Base-by-base conservation (phyloP, 371 early-diverging fungal species). In the Mortierella sp. region DNA sequence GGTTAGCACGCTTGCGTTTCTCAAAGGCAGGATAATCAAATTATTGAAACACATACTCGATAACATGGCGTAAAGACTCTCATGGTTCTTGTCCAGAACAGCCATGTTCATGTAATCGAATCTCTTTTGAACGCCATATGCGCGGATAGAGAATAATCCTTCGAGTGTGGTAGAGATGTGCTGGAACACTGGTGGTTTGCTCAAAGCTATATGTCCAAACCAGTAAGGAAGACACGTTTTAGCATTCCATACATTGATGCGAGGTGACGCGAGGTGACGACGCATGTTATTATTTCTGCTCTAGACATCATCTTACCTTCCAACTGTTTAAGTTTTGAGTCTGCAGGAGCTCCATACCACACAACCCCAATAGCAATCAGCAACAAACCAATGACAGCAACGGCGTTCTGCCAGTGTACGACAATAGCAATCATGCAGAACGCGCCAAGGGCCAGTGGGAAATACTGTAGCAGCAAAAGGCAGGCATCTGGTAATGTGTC, bases 401-500 rank as follows among this genome's bases (percentile, higher is more conserved):
- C 82, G 70, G 82, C 83, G 31, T 78, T 80, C 34, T 73, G 73
- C 82, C 82, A 86, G n/a, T 82, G 85, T 6, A 88, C 76, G 23
- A 86, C 60, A 40, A 68, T 55, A 8, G 83, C 79, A 47, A 77
- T 82, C 37, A 89, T 60, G 31, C 86, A 22, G 58, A 87, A 72
- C 0, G 85, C 83, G 31, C 89, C 85, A 4, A 88, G 60, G 3
- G 82, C 82, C 42, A 86, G 63, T 15, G 86, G 83, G 26, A 85
- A 66, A 68, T 83, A 87, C 40, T 77, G 81, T 12, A 90, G 76
- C 34, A 85, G 59, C 56, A 58, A 22, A 10, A 75, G 37, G 4
- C 61, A 54, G 8, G 66, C 60, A 64, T 89, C 88, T 19, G 86
- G 84, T 34, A 89, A 49, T 3, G 79, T 84, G 51, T 89, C 88